A percentile compares a stretch with the other conserved stretches of the same genome.
Conservation (phyloP, 768 basidiomycete genomes). For the Termitomyces sp. region DNA sequence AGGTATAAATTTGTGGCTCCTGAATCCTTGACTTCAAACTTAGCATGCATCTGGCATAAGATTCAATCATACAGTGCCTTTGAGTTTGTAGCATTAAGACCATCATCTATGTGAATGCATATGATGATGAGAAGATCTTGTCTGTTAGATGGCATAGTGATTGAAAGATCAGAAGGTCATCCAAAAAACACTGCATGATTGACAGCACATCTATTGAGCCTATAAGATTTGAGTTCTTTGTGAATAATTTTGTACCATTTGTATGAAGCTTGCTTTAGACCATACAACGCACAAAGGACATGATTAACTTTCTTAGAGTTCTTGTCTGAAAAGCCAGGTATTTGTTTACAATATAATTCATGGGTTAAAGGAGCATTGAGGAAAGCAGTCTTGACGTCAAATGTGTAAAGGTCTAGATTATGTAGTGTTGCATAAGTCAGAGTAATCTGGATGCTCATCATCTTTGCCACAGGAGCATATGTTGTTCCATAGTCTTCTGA, state of each 20-base stretch:
- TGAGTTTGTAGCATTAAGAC: too few relatives aligned
- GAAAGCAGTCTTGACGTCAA: not conserved
- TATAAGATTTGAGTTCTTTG: not conserved
- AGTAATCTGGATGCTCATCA: not conserved
- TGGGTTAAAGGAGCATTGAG: not conserved
- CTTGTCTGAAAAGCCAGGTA: too few relatives aligned
- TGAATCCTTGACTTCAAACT: not conserved
- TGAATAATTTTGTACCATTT: too few relatives aligned
- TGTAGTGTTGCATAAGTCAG: not conserved
- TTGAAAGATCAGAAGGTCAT: too few relatives aligned
- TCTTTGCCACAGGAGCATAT: not conserved
- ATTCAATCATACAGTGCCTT: not conserved
- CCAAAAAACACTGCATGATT: too few relatives aligned
- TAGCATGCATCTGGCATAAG: not conserved
- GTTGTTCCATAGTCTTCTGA: not conserved
- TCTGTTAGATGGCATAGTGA: too few relatives aligned
- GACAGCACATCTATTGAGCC: not conserved
- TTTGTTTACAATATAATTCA: too few relatives aligned
- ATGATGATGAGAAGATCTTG: not conserved
- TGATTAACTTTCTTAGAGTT: too few relatives aligned
- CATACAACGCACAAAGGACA: too few relatives aligned
- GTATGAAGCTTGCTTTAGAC: too few relatives aligned
- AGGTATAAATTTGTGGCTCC: not conserved
- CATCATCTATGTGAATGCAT: not conserved
- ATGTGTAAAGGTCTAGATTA: not conserved